Evolutionary conservation across 306 rosid species (phyloP).

Genomic region (Citrullus mucosospermus): DNA sequence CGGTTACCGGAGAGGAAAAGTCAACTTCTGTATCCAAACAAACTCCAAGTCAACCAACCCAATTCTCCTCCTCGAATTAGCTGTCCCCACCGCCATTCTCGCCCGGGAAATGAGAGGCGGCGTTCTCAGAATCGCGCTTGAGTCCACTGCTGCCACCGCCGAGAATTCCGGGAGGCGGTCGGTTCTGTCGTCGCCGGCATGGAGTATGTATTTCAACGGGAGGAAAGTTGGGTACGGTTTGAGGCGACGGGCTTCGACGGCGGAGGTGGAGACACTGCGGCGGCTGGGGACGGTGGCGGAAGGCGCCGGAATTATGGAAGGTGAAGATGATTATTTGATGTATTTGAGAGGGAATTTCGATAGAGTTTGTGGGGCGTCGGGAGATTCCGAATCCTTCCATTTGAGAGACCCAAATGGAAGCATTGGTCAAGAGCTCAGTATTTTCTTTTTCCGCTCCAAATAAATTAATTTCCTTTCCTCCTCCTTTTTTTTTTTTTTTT

Average conservation of each 20-base stretch:
- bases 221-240: slow-evolving; percentile 57
- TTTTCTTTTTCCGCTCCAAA: slow-evolving; percentile 53
- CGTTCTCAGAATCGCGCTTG: slow-evolving; percentile 51
- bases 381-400: slow-evolving; percentile 65
- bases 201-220: slow-evolving; percentile 71
- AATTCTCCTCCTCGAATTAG: slow-evolving; percentile 51
- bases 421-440: slow-evolving; percentile 73
- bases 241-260: slow-evolving; percentile 30
- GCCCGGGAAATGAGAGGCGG: slow-evolving; percentile 92
- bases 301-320: slow-evolving; percentile 51
- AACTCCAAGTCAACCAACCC: slow-evolving; percentile 35
- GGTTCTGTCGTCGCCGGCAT: slow-evolving; percentile 48
- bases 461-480: no score
- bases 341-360: slow-evolving; percentile 70
- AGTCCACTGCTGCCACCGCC: slow-evolving; percentile 13
- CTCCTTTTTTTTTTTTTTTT: not conserved
- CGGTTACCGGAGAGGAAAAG: slow-evolving; percentile 63
- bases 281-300: slow-evolving; percentile 35
- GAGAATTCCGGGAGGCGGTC: not conserved
- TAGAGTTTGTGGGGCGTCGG: slow-evolving; percentile 55
- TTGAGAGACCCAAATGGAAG: slow-evolving; percentile 64
- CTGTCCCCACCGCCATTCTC: slow-evolving; percentile 45
- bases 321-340: slow-evolving; percentile 25
- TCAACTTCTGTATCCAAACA: slow-evolving; percentile 52
- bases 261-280: slow-evolving; percentile 36